A percentile compares a stretch with the other conserved stretches of the same genome.
Conservation (phyloP, 352 stramenopile genomes). For the Phytophthora rubi region DNA sequence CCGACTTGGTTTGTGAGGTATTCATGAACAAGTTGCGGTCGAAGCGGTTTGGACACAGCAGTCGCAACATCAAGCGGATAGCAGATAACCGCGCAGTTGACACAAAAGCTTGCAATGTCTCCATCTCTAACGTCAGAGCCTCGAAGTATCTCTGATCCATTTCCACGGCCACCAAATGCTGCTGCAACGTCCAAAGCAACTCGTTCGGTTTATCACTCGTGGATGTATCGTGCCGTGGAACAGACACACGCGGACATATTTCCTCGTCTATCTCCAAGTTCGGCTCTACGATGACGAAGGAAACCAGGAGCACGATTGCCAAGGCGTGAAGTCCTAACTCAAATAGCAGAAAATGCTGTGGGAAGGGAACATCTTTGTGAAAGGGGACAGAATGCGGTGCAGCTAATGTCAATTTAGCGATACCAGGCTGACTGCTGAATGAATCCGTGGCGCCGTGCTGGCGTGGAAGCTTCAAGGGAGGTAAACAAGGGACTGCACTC, state of each 20-base stretch:
- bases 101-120: constrained; percentile 35
- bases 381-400: not conserved
- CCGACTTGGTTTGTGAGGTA: constrained; percentile 5
- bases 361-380: not conserved
- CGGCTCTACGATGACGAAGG: constrained; percentile 41
- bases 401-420: constrained; percentile 16
- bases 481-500: constrained; percentile 4
- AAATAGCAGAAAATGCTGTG: constrained; percentile 19
- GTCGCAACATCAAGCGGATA: constrained; percentile 40
- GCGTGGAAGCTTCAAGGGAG: constrained; percentile 25
- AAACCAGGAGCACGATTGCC: constrained; percentile 36
- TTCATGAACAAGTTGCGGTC: constrained; percentile 43
- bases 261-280: constrained; percentile 46
- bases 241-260: constrained; percentile 45
- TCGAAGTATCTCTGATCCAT: constrained; percentile 35
- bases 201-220: constrained; percentile 16
- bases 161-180: constrained; percentile 32
- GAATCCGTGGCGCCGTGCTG: not conserved
- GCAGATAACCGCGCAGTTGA: constrained; percentile 34
- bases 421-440: not conserved
- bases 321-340: constrained; percentile 37
- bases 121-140: constrained; percentile 39
- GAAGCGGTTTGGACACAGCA: constrained; percentile 51
- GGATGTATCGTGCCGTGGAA: constrained; percentile 6
- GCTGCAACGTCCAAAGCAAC: constrained; percentile 56